phyloP scores from a whole-genome alignment of 2,329 filamentous ascomycete species.

The Fusarium floridanum region DNA sequence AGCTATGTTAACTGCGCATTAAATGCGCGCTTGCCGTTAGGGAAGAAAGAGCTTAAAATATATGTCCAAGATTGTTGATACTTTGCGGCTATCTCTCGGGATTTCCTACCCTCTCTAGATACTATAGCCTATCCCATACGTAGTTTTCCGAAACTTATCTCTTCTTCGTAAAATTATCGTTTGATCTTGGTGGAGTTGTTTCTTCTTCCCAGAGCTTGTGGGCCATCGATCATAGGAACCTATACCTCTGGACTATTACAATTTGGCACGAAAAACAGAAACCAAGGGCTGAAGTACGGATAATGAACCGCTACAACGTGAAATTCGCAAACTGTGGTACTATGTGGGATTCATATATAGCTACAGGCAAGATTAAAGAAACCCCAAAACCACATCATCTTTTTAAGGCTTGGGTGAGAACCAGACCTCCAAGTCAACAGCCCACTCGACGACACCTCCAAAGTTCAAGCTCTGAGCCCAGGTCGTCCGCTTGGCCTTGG shows the following conservation, averaged over 20 bases:
- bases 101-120: neutral
- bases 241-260: neutral
- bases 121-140: neutral
- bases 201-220: neutral
- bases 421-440: constrained; percentile 47
- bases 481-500: constrained; percentile 38
- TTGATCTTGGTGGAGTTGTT: neutral
- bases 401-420: constrained; percentile 36
- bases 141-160: neutral
- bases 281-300: neutral
- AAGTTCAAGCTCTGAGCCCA: constrained; percentile 45
- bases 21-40: too few species aligned
- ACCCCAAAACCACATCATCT: neutral
- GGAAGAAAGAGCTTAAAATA: too few species aligned
- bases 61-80: neutral
- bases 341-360: constrained; percentile 3
- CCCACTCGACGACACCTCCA: constrained; percentile 49
- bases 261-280: neutral
- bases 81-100: neutral
- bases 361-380: constrained; percentile 24
- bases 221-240: neutral
- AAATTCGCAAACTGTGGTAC: neutral
- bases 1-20: too few species aligned
- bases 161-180: neutral
- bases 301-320: neutral